Conservation (phyloP, 2,329 filamentous ascomycete species). For the Berkeleyomyces basicola region DNA sequence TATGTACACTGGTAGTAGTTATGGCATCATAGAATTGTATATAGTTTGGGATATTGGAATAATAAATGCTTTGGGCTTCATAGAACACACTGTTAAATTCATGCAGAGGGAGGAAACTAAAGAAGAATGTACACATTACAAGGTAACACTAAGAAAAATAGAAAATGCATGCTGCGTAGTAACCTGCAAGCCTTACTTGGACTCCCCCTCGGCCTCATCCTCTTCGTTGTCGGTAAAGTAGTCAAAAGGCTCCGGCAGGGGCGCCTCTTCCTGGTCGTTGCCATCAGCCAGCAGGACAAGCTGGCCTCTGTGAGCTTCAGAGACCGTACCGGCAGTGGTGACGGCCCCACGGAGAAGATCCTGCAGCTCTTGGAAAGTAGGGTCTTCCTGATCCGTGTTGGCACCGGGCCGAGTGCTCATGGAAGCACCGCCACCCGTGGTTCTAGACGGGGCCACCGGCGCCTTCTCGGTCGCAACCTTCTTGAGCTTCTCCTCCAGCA, state of each 20-base stretch:
- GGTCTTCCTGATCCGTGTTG: constrained; percentile 20
- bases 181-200: background rate
- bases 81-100: background rate
- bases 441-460: constrained; percentile 29
- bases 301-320: background rate
- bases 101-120: background rate
- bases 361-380: constrained; percentile 17
- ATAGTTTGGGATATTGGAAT: background rate
- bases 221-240: constrained; percentile 55
- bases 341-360: constrained; percentile 6
- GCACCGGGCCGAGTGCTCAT: constrained; percentile 18
- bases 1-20: background rate
- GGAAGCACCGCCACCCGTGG: constrained; percentile 18
- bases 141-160: background rate
- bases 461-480: constrained; percentile 52
- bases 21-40: background rate
- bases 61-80: background rate
- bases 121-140: background rate
- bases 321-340: background rate
- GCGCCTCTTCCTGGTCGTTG: constrained; percentile 56
- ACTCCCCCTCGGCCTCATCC: constrained; percentile 18
- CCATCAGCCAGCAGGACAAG: constrained; percentile 63
- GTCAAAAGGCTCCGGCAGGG: constrained; percentile 55
- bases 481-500: constrained; percentile 86
- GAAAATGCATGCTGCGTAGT: background rate